phyloP scores from a whole-genome alignment of 1,284 basidiomycete species.

The Rhodotorula sp. region DNA sequence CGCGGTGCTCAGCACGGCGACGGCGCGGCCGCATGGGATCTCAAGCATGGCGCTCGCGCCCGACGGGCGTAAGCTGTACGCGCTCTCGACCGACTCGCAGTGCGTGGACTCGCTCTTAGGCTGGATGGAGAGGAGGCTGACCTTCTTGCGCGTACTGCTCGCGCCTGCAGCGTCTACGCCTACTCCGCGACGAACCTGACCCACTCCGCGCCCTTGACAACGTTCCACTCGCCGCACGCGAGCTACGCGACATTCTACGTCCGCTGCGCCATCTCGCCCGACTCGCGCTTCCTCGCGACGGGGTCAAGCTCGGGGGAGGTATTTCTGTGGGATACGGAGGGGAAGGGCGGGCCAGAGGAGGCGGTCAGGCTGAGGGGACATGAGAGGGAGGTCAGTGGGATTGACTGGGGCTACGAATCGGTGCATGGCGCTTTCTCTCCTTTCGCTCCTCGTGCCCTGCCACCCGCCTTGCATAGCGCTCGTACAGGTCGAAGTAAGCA shows the following conservation, averaged over 20 bases:
- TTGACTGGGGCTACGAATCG: constrained; percentile 42
- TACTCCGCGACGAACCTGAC: constrained; percentile 41
- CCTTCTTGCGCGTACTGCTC: no score
- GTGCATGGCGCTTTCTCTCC: constrained; percentile 7
- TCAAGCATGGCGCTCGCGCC: constrained; percentile 43
- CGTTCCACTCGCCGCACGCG: constrained; percentile 24
- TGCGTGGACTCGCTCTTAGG: constrained; percentile 1
- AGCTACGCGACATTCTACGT: constrained; percentile 41
- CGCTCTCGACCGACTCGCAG: constrained; percentile 41
- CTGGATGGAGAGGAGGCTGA: neutral
- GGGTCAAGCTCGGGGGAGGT: constrained; percentile 37
- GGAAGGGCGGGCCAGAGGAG: constrained; percentile 11
- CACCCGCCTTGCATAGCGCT: no score
- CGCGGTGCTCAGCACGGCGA: constrained; percentile 13
- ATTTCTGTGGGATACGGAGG: constrained; percentile 38
- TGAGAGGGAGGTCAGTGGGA: constrained; percentile 39
- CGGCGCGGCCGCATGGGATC: constrained; percentile 42
- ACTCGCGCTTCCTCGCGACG: constrained; percentile 42
- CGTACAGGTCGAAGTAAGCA: no score
- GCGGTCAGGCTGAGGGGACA: constrained; percentile 39
- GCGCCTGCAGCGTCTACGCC: constrained; percentile 37
- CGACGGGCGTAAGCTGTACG: constrained; percentile 43
- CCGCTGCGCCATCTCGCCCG: constrained; percentile 43
- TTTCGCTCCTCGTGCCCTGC: neutral
- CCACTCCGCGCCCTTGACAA: constrained; percentile 30